Conservation (phyloP, 257 asterid species). For the Thymus quinquecostatus region DNA sequence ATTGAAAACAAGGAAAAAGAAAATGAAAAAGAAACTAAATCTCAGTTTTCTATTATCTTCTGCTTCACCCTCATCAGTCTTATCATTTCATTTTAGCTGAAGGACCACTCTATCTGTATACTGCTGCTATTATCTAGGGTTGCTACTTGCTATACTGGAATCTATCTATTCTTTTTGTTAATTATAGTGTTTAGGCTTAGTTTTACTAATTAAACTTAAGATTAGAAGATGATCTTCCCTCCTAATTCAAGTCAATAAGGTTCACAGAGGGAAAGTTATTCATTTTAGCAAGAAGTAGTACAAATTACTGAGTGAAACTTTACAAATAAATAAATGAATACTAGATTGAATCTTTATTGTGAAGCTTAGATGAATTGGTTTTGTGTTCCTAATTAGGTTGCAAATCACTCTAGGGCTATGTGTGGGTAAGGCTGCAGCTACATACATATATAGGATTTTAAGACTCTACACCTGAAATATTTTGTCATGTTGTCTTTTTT, state of each 20-base stretch:
- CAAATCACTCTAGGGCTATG: not conserved
- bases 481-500: not conserved
- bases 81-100: slow-evolving; percentile 3
- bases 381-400: not conserved
- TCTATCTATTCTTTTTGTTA: slow-evolving; percentile 2
- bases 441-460: not conserved
- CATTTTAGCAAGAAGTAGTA: no score
- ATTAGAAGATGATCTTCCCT: no score
- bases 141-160: slow-evolving; percentile 8
- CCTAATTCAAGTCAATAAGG: no score
- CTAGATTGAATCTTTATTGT: not conserved
- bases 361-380: not conserved
- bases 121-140: slow-evolving; percentile 20
- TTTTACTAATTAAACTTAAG: not conserved
- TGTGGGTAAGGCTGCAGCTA: not conserved
- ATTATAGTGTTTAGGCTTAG: not conserved
- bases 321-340: no score
- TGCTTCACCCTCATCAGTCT: slow-evolving; percentile 23
- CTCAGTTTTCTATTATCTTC: not conserved
- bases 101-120: slow-evolving; percentile 31
- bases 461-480: not conserved
- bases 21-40: not conserved
- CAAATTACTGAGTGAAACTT: no score
- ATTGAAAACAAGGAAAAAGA: not conserved
- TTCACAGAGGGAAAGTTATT: no score